Conservation (phyloP, 2,329 filamentous ascomycete species). For the Colletotrichum sp. region DNA sequence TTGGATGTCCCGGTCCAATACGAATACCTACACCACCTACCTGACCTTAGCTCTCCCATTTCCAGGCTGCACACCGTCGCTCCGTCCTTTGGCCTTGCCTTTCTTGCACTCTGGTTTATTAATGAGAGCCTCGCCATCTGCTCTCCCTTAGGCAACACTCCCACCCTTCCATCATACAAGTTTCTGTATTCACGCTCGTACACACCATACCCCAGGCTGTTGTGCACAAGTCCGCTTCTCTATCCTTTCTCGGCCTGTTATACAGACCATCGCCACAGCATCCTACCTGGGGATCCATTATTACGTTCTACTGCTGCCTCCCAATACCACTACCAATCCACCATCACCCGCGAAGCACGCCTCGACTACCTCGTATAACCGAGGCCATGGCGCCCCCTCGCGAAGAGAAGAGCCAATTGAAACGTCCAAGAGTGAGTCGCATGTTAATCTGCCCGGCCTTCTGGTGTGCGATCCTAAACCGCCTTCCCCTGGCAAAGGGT, state of each 20-base stretch:
- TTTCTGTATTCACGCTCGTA: conserved; percentile 1
- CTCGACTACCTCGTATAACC: neutral
- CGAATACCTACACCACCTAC: neutral
- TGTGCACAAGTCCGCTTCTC: conserved; percentile 3
- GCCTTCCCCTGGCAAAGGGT: conserved; percentile 51
- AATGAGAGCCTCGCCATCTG: conserved; percentile 9
- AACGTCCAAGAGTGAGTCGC: conserved; percentile 73
- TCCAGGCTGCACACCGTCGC: conserved; percentile 16
- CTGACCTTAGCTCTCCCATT: conserved; percentile 6
- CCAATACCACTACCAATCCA: neutral
- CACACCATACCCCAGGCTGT: neutral
- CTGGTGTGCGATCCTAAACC: conserved; percentile 22
- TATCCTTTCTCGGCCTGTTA: neutral
- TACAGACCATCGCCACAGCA: conserved; percentile 4
- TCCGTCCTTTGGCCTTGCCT: conserved; percentile 6
- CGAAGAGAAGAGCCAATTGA: conserved; percentile 81
- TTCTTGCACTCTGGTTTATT: conserved; percentile 16
- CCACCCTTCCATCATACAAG: conserved; percentile 1
- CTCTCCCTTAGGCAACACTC: conserved; percentile 17
- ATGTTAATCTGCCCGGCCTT: conserved; percentile 22
- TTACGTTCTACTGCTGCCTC: neutral
- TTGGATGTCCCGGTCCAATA: conserved; percentile 3
- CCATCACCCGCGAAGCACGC: neutral
- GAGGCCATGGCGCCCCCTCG: conserved; percentile 61
- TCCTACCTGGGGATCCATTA: neutral